phyloP scores from a whole-genome alignment of 2,329 filamentous ascomycete species.

The Setomelanomma holmii region DNA sequence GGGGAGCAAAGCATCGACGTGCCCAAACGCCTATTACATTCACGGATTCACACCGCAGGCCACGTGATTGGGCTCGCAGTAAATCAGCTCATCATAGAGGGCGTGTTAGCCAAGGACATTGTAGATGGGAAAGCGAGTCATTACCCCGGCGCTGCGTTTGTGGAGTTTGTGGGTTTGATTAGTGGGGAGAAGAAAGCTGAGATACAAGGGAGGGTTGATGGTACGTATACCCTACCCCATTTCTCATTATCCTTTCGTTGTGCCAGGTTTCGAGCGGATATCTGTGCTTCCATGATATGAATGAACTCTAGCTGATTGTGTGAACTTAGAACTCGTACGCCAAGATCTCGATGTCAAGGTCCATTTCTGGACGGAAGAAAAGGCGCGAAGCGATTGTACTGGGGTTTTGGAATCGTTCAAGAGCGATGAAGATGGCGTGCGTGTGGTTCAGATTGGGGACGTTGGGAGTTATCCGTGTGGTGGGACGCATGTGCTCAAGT shows the following conservation, averaged over 20 bases:
- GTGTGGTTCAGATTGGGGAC: conserved; percentile 73
- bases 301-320: too few relatives aligned
- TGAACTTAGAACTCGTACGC: not conserved
- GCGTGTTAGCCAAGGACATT: conserved; percentile 51
- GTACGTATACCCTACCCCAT: conserved; percentile 49
- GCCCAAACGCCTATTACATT: conserved; percentile 68
- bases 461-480: conserved; percentile 76
- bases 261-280: too few relatives aligned
- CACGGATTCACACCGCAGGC: conserved; percentile 75
- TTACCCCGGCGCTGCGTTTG: conserved; percentile 70
- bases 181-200: conserved; percentile 56
- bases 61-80: conserved; percentile 75
- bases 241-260: not conserved
- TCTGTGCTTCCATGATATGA: too few relatives aligned
- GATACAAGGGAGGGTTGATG: conserved; percentile 69
- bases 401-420: conserved; percentile 51
- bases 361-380: conserved; percentile 71
- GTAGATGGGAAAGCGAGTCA: conserved; percentile 76
- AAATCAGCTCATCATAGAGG: conserved; percentile 61
- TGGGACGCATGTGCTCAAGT: conserved; percentile 73
- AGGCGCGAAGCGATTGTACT: conserved; percentile 56
- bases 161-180: conserved; percentile 72
- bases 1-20: conserved; percentile 67
- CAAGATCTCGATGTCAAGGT: conserved; percentile 53
- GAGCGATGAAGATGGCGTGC: conserved; percentile 48